These are phyloP conservation scores for Stygiomarasmius scandens DNA, from an alignment of 1,284 basidiomycete species.

Conservation along the genomic window DNA sequence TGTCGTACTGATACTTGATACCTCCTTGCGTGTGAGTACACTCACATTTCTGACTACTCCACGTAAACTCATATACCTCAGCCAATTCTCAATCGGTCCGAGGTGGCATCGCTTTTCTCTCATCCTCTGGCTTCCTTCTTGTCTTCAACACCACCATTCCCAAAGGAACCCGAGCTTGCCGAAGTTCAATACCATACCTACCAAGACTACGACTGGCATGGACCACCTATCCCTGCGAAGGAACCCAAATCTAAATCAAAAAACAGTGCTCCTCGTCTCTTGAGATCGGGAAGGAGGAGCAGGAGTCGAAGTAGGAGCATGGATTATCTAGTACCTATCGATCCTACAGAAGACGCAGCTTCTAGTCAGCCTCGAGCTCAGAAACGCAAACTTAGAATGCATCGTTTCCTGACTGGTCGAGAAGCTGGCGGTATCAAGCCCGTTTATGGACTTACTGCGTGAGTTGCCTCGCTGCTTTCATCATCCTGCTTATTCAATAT, in stretches of 20 bases:
- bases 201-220: slow-evolving; percentile 55
- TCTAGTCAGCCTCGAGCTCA: background rate
- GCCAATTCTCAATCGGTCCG: slow-evolving; percentile 78
- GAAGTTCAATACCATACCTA: slow-evolving; percentile 70
- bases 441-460: slow-evolving; percentile 84
- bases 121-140: slow-evolving; percentile 80
- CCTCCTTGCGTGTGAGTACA: slow-evolving; percentile 57
- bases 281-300: background rate
- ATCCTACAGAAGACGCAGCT: background rate
- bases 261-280: background rate
- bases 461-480: slow-evolving; percentile 29
- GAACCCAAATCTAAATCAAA: background rate
- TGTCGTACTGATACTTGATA: slow-evolving; percentile 80
- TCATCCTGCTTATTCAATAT: background rate
- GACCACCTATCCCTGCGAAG: slow-evolving; percentile 23
- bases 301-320: background rate
- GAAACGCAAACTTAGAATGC: slow-evolving; percentile 48
- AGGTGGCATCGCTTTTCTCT: slow-evolving; percentile 81
- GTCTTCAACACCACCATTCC: slow-evolving; percentile 61
- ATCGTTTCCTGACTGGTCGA: slow-evolving; percentile 80
- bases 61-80: slow-evolving; percentile 30
- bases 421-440: slow-evolving; percentile 83
- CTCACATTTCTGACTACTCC: background rate
- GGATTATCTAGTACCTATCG: background rate
- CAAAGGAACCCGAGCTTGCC: slow-evolving; percentile 54